phyloP scores from a whole-genome alignment of 78 protist species.

The slime mould (Dictyostelium discoideum) region DNA sequence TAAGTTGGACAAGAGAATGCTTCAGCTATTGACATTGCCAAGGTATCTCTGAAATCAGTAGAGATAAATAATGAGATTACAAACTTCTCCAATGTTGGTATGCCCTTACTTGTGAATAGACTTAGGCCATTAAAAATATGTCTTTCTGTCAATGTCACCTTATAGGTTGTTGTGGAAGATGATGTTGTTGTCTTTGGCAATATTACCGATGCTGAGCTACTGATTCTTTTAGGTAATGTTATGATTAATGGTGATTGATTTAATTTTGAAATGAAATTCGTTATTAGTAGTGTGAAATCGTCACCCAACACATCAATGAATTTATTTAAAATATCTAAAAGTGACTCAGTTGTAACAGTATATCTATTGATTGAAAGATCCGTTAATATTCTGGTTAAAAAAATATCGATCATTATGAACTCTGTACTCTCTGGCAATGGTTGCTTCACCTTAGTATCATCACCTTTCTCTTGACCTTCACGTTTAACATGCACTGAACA shows the following conservation, averaged over 20 bases:
- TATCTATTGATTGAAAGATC: background rate
- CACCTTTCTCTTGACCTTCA: background rate
- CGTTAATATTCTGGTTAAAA: background rate
- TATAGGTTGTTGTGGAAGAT: background rate
- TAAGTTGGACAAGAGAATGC: background rate
- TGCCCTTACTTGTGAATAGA: background rate
- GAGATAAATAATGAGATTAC: constrained; percentile 11
- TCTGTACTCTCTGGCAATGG: background rate
- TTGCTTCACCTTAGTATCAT: background rate
- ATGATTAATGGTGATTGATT: background rate
- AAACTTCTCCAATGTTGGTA: background rate
- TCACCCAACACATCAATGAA: constrained; percentile 29
- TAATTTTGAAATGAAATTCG: background rate
- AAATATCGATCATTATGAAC: background rate
- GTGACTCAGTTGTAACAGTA: background rate
- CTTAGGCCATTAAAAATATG: background rate
- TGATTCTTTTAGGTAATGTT: background rate
- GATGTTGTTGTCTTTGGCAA: background rate
- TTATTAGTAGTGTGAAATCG: background rate
- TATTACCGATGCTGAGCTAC: background rate
- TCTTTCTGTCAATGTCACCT: background rate
- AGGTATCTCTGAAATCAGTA: constrained; percentile 14
- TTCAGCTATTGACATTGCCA: constrained; percentile 14
- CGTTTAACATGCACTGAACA: constrained; percentile 15
- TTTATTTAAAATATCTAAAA: background rate